These are phyloP conservation scores for Aspergillus fumigatus DNA, from an alignment of 2,329 filamentous ascomycete genomes.

Conservation along the genomic window DNA sequence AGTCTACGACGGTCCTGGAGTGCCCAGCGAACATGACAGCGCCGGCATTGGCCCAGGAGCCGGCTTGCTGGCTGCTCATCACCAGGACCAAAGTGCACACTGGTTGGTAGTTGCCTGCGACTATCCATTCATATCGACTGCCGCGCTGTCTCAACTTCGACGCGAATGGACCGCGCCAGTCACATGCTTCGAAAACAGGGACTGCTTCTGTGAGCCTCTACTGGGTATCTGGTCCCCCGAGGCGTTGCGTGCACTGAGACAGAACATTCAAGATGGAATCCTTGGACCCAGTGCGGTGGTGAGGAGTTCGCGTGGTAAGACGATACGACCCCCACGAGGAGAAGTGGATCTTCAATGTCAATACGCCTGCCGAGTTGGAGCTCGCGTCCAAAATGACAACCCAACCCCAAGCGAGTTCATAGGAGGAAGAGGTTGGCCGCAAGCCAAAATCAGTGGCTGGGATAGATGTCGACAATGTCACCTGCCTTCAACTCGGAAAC, in stretches of 20 bases:
- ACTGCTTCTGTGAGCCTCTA: conserved; percentile 31
- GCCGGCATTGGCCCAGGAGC: conserved; percentile 19
- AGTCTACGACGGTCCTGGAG: neutral
- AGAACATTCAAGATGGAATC: conserved; percentile 13
- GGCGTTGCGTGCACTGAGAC: conserved; percentile 21
- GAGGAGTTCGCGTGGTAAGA: conserved; percentile 12
- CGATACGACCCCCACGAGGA: conserved; percentile 8
- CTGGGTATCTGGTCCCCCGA: conserved; percentile 34
- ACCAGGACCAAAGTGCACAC: conserved; percentile 15
- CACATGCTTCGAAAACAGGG: conserved; percentile 31
- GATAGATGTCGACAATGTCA: conserved; percentile 10
- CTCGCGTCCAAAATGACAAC: conserved; percentile 19
- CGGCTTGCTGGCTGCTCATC: conserved; percentile 30
- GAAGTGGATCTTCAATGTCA: conserved; percentile 20
- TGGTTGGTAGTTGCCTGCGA: conserved; percentile 35
- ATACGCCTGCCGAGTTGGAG: conserved; percentile 41
- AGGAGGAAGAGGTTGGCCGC: neutral
- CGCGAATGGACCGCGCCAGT: conserved; percentile 21
- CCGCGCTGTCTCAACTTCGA: conserved; percentile 24
- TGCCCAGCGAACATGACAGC: neutral
- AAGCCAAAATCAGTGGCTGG: neutral
- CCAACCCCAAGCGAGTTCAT: conserved; percentile 17
- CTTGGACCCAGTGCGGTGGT: conserved; percentile 15
- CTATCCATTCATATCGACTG: conserved; percentile 28
- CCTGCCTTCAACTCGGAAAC: conserved; percentile 7